phyloP scores from a whole-genome alignment of 2,329 filamentous ascomycete genomes.

The Colletotrichum tanaceti region DNA sequence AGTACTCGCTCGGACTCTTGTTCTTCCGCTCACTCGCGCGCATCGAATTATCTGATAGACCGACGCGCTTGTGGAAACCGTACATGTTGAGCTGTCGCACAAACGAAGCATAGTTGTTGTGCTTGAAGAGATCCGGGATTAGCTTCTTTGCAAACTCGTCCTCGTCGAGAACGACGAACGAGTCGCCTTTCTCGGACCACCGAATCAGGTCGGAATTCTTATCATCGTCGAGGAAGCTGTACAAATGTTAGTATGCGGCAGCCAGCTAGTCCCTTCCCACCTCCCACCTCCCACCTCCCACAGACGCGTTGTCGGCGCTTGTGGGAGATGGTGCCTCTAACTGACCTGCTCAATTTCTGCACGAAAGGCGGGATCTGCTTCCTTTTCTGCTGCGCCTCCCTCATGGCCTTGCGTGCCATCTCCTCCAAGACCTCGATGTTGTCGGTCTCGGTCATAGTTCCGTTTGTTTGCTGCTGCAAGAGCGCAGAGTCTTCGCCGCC shows the following conservation, averaged over 20 bases:
- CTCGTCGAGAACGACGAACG: constrained; percentile 96
- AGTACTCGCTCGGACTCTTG: constrained; percentile 98
- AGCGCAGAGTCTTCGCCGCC: constrained; percentile 56
- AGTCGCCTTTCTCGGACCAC: constrained; percentile 96
- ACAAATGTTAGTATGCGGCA: constrained; percentile 41
- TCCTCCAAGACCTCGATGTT: constrained; percentile 83
- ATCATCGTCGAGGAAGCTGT: constrained; percentile 89
- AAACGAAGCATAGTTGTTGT: constrained; percentile 98
- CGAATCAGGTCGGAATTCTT: constrained; percentile 95
- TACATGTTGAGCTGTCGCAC: constrained; percentile 97
- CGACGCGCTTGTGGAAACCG: constrained; percentile 96
- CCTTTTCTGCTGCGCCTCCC: constrained; percentile 87
- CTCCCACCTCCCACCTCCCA: background rate
- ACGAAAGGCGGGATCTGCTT: constrained; percentile 99
- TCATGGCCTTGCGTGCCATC: constrained; percentile 83
- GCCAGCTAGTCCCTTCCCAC: background rate
- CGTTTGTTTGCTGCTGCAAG: constrained; percentile 44
- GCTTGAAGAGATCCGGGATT: constrained; percentile 97
- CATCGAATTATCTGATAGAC: constrained; percentile 96
- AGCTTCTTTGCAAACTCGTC: constrained; percentile 98
- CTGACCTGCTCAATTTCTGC: constrained; percentile 95
- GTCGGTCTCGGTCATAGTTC: constrained; percentile 66
- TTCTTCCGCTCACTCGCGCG: constrained; percentile 96
- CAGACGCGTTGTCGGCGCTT: background rate
- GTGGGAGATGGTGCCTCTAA: background rate